These are phyloP conservation scores for Pulveroboletus sp. DNA, from an alignment of 768 basidiomycete genomes.

Conservation along the genomic window DNA sequence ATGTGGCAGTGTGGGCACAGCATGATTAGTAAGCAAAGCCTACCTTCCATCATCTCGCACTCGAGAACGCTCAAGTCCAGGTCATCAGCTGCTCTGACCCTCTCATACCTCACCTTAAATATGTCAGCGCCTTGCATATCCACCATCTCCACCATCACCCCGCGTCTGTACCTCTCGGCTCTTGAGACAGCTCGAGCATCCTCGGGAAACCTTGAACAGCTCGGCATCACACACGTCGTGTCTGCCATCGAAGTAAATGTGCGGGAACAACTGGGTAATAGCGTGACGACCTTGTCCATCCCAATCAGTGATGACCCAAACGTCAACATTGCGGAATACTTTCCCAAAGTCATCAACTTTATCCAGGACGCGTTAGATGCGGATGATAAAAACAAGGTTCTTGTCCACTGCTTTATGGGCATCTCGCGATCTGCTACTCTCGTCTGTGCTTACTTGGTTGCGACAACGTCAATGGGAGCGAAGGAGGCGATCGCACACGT, in stretches of 20 bases:
- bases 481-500: conserved; percentile 54
- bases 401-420: conserved; percentile 75
- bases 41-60: no score
- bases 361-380: conserved; percentile 47
- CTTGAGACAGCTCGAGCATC: conserved; percentile 52
- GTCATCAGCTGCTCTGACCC: no score
- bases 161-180: conserved; percentile 63
- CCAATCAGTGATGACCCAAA: conserved; percentile 40
- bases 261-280: conserved; percentile 18
- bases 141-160: conserved; percentile 36
- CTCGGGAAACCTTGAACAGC: conserved; percentile 42
- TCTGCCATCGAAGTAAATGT: conserved; percentile 54
- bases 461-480: conserved; percentile 48
- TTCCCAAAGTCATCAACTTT: conserved; percentile 50
- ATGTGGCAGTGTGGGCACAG: no score
- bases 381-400: conserved; percentile 42
- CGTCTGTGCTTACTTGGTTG: conserved; percentile 69
- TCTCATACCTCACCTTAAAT: no score
- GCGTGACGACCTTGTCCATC: conserved; percentile 52
- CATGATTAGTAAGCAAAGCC: no score
- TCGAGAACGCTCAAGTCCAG: no score
- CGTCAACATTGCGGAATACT: conserved; percentile 43
- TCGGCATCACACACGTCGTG: conserved; percentile 74
- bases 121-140: no score
- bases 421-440: conserved; percentile 75